phyloP scores from a whole-genome alignment of 192 early-diverging fungal species.

The Paraglomus occultum region DNA sequence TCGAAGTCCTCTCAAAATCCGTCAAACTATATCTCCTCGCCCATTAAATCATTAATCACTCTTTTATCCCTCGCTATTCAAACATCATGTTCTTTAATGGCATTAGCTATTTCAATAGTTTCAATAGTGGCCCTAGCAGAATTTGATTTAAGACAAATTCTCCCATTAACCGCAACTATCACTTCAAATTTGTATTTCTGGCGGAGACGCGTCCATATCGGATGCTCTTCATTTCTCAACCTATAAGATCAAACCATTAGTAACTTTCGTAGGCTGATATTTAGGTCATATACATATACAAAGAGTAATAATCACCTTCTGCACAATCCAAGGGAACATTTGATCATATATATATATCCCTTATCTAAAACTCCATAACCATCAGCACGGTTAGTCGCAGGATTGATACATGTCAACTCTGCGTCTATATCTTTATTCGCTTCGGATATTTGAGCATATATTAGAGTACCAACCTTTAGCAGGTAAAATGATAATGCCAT shows the following conservation, averaged over 20 bases:
- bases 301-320: slow-evolving; percentile 51
- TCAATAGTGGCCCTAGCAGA: slow-evolving; percentile 59
- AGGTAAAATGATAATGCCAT: not conserved
- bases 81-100: slow-evolving; percentile 73
- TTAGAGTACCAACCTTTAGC: slow-evolving; percentile 60
- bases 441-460: slow-evolving; percentile 81
- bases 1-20: no score
- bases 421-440: slow-evolving; percentile 98
- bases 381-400: slow-evolving; percentile 74
- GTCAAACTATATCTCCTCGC: no score
- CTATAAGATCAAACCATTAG: not conserved
- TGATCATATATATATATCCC: slow-evolving; percentile 65
- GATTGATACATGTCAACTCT: slow-evolving; percentile 90
- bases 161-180: slow-evolving; percentile 92
- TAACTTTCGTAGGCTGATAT: not conserved
- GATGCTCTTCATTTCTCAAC: slow-evolving; percentile 54
- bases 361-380: slow-evolving; percentile 87
- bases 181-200: slow-evolving; percentile 78
- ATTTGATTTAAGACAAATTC: slow-evolving; percentile 85
- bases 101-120: slow-evolving; percentile 64
- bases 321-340: slow-evolving; percentile 76
- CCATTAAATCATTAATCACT: no score
- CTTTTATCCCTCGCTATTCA: slow-evolving; percentile 56
- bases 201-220: slow-evolving; percentile 66
- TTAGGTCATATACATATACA: not conserved